phyloP scores from a whole-genome alignment of 2,329 filamentous ascomycete species.

The Microsporum audouinii region DNA sequence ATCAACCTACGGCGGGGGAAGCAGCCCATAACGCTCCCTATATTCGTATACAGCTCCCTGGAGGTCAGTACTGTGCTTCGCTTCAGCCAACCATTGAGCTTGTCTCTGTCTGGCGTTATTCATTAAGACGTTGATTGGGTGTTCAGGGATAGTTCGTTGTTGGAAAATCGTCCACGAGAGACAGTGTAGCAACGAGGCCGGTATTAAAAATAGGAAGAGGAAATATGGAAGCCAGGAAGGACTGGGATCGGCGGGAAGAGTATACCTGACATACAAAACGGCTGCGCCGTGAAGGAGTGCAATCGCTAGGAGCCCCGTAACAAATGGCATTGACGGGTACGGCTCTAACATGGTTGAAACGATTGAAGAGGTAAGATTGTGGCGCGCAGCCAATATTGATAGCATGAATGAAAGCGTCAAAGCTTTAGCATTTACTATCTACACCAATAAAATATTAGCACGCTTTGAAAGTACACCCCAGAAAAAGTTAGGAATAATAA shows the following conservation, averaged over 20 bases:
- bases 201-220: conserved; percentile 30
- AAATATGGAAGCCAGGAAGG: conserved; percentile 21
- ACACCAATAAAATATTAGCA: conserved; percentile 10
- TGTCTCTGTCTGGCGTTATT: conserved; percentile 39
- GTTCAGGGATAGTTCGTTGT: conserved; percentile 31
- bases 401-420: conserved; percentile 30
- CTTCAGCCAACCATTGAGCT: conserved; percentile 39
- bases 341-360: neutral
- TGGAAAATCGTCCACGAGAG: conserved; percentile 30
- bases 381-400: conserved; percentile 21
- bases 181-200: conserved; percentile 34
- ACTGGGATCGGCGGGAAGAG: conserved; percentile 22
- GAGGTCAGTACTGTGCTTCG: conserved; percentile 38
- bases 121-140: conserved; percentile 47
- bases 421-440: conserved; percentile 33
- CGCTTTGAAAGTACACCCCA: neutral
- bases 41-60: conserved; percentile 43
- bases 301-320: conserved; percentile 25
- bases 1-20: conserved; percentile 43
- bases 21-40: conserved; percentile 40
- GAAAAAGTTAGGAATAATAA: conserved; percentile 1
- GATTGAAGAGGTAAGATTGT: neutral
- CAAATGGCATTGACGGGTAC: conserved; percentile 21
- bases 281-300: conserved; percentile 23
- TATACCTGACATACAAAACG: conserved; percentile 21